These are phyloP conservation scores for Ustilago trichophora DNA, from an alignment of 1,284 basidiomycete species.

Conservation along the genomic window DNA sequence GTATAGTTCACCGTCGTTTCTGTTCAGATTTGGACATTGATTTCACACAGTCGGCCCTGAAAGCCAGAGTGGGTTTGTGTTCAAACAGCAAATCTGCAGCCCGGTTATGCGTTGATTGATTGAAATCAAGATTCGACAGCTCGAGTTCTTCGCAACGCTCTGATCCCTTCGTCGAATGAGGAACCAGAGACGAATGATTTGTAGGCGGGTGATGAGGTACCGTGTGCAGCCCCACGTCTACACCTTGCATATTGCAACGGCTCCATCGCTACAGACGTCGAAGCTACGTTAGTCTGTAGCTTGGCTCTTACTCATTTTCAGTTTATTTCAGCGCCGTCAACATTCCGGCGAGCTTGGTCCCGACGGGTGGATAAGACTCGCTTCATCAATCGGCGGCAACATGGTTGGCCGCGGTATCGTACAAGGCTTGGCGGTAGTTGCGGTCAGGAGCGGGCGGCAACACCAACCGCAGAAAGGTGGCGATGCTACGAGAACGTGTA, in stretches of 20 bases:
- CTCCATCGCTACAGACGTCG: no score
- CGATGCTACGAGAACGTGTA: conserved; percentile 16
- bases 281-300: not conserved
- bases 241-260: no score
- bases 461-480: not conserved
- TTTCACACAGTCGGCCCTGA: no score
- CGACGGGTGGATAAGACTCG: conserved; percentile 8
- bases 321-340: no score
- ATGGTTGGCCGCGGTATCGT: conserved; percentile 11
- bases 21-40: not conserved
- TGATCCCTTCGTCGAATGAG: not conserved
- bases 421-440: conserved; percentile 4
- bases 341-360: not conserved
- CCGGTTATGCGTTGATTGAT: no score
- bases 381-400: conserved; percentile 17
- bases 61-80: no score
- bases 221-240: not conserved
- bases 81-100: no score
- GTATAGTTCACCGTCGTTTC: not conserved
- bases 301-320: no score
- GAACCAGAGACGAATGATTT: not conserved
- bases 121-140: no score
- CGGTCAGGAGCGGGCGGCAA: conserved; percentile 15
- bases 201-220: no score
- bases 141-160: not conserved